Base-by-base conservation (phyloP, 441 rosid genomes). In the Hura crepitans region DNA sequence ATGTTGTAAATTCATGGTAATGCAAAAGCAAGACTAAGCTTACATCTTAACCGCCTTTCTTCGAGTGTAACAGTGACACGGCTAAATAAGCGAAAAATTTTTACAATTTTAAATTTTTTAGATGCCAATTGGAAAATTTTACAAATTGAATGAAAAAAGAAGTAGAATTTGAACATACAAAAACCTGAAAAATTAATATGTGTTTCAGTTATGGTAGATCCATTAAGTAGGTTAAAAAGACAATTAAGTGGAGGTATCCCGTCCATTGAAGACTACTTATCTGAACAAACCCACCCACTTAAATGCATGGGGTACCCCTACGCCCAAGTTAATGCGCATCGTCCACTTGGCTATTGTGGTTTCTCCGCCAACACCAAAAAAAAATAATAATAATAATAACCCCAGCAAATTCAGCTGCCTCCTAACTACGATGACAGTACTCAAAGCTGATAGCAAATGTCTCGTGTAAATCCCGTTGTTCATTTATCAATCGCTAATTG, bases 321-420 rank as follows among this genome's bases (percentile, higher is more conserved):
- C n/a, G n/a, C 28, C 42, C 17, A 50, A 35, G 50, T 33, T 25
- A 62, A 25, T 39, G 20, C 17, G n/a, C 58, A 14, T 23, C 18
- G 54, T 62, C 74, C 62, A 71, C 53, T 62, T 53, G 74, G 54
- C 49, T 6, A 10, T 30, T 4, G 37, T 31, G 47, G 60, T 7
- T 61, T 62, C 43, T 37, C 62, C 67, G 23, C 66, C 66, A 23
- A n/a, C 67, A 43, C 51, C 59, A 30, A 53, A 3, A 25, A 50
- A 28, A 65, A 30, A 20, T 0, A 22, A n/a, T 7, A 11, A 62
- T 20, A 3, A 9, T 10, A n/a, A 3, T 17, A 37, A 42, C 2
- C 0, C 57, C 75, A 74, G 61, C 68, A 66, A 73, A 50, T 49
- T 55, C 20, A n/a, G n/a, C n/a, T n/a, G 72, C 49, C 70, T 74